Evolutionary conservation across 139 green algal genomes (phyloP).

Genomic region (Volvox africanus): DNA sequence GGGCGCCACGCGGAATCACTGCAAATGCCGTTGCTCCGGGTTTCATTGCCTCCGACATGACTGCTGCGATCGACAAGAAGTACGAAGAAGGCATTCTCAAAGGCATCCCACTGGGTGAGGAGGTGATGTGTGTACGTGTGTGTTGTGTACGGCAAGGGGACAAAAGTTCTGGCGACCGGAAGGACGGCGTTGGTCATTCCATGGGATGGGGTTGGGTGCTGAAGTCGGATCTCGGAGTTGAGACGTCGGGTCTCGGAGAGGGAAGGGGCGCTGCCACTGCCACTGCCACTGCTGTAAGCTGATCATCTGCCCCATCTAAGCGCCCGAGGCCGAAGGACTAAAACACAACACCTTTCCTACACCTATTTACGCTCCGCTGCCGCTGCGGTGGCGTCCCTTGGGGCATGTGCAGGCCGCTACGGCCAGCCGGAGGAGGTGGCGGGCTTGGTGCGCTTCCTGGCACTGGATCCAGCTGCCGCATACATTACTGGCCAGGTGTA

Average conservation of each 20-base stretch:
- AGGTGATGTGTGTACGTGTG: background rate
- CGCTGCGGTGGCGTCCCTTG: background rate
- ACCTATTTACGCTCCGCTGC: background rate
- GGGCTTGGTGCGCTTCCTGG: slow-evolving; percentile 90
- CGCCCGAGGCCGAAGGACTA: too few species aligned
- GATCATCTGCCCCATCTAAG: too few species aligned
- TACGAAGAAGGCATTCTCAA: slow-evolving; percentile 90
- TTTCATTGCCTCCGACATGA: slow-evolving; percentile 95
- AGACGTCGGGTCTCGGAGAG: too few species aligned
- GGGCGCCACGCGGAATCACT: slow-evolving; percentile 80
- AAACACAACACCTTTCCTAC: background rate
- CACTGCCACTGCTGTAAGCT: too few species aligned
- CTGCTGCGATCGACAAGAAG: slow-evolving; percentile 87
- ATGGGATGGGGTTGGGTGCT: background rate
- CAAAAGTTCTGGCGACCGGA: background rate
- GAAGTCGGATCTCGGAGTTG: too few species aligned
- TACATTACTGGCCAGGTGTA: slow-evolving; percentile 98
- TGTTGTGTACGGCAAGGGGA: too few species aligned
- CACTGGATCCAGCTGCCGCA: slow-evolving; percentile 90
- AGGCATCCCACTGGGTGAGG: slow-evolving; percentile 85
- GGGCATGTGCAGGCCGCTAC: slow-evolving; percentile 74
- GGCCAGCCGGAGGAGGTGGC: slow-evolving; percentile 92
- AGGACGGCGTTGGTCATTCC: background rate
- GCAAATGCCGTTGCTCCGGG: slow-evolving; percentile 90
- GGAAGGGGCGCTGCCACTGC: too few species aligned